These are phyloP conservation scores for Aspergillus pseudoglaucus DNA, from an alignment of 2,329 filamentous ascomycete genomes.

Conservation along the genomic window DNA sequence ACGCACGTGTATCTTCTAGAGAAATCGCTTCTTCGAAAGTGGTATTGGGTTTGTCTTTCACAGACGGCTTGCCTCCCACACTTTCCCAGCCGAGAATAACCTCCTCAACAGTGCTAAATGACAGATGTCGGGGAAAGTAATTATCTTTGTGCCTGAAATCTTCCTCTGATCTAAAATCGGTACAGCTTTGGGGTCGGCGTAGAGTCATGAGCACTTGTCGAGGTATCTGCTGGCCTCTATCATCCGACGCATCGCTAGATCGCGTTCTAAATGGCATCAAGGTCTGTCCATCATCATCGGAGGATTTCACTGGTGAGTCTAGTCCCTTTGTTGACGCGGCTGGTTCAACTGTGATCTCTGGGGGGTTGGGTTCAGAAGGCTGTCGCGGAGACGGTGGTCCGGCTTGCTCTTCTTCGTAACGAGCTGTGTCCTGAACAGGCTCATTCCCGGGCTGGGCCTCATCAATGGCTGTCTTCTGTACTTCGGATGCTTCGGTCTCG, in stretches of 20 bases:
- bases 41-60: conserved; percentile 31
- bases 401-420: conserved; percentile 9
- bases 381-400: conserved; percentile 7
- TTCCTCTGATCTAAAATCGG: conserved; percentile 18
- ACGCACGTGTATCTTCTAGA: conserved; percentile 33
- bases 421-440: conserved; percentile 9
- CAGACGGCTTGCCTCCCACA: conserved; percentile 15
- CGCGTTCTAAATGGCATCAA: conserved; percentile 22
- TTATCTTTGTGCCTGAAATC: conserved; percentile 17
- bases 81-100: conserved; percentile 33
- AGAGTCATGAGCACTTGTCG: conserved; percentile 24
- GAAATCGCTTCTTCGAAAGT: conserved; percentile 36
- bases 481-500: conserved; percentile 17
- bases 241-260: conserved; percentile 24
- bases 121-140: conserved; percentile 37
- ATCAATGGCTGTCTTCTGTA: conserved; percentile 11
- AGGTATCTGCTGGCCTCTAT: conserved; percentile 19
- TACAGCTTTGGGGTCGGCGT: conserved; percentile 33
- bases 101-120: conserved; percentile 44
- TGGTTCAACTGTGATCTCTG: conserved; percentile 29
- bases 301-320: conserved; percentile 13
- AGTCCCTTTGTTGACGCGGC: conserved; percentile 13
- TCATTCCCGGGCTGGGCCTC: conserved; percentile 12
- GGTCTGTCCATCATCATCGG: conserved; percentile 22
- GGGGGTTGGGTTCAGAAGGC: conserved; percentile 15